phyloP scores from a whole-genome alignment of 2,329 filamentous ascomycete species.

The Tolypocladium ophioglossoides region DNA sequence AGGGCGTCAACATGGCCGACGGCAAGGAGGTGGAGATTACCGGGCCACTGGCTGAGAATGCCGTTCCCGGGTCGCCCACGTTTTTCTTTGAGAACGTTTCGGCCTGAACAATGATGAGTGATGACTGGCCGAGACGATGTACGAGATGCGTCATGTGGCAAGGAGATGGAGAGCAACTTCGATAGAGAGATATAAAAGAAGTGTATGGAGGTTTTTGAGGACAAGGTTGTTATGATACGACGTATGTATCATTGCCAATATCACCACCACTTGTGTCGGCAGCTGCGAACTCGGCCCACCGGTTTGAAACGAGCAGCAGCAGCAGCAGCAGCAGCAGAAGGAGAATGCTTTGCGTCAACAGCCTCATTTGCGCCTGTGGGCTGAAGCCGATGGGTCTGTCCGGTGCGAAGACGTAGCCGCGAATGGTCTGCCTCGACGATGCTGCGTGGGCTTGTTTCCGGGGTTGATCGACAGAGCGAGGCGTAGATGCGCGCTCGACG shows the following conservation, averaged over 20 bases:
- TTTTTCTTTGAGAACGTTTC: constrained; percentile 78
- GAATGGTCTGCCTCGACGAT: too few relatives aligned
- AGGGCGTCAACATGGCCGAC: constrained; percentile 43
- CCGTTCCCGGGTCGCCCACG: constrained; percentile 71
- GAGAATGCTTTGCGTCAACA: neutral
- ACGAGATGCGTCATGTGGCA: neutral
- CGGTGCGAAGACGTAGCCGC: neutral
- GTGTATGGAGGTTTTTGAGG: neutral
- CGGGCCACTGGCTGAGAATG: constrained; percentile 53
- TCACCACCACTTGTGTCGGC: too few relatives aligned
- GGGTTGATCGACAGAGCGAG: neutral
- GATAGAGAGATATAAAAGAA: neutral
- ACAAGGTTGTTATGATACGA: too few relatives aligned
- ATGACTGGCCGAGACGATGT: neutral
- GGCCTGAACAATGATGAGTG: neutral
- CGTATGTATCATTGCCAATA: too few relatives aligned
- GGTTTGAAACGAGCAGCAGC: neutral
- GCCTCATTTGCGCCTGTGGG: neutral
- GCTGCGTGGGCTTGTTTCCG: neutral
- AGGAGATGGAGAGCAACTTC: neutral
- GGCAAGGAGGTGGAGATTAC: constrained; percentile 46
- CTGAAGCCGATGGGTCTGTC: neutral
- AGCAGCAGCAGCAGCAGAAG: neutral
- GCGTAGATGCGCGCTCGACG: too few relatives aligned
- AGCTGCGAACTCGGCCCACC: neutral